Conservation (phyloP, 78 protist species). For the Dictyostelium intermedium region DNA sequence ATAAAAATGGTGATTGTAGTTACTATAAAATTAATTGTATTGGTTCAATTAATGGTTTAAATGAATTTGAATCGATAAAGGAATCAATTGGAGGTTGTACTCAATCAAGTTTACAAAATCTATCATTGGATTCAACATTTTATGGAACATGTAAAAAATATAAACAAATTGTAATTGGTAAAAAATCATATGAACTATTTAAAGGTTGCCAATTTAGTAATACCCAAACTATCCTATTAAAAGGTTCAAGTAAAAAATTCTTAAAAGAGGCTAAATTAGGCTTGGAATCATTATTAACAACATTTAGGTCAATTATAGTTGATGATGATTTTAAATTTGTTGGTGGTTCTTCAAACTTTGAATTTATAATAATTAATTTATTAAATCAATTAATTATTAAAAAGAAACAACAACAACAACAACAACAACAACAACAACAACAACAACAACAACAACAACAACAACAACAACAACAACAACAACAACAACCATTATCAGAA, state of each 20-base stretch:
- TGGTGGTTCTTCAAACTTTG: constrained; percentile 11
- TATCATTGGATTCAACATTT: neutral
- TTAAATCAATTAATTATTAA: neutral
- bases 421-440: too few species aligned
- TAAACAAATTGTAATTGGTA: constrained; percentile 4
- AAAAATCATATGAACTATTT: constrained; percentile 25
- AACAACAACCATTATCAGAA: neutral
- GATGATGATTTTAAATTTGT: neutral
- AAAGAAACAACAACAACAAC: neutral
- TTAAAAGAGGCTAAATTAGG: constrained; percentile 32
- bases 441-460: neutral
- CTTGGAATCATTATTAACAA: neutral
- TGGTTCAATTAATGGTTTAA: neutral
- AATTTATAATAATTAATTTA: neutral
- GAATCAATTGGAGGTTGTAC: constrained; percentile 22
- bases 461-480: neutral
- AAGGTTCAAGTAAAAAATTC: neutral
- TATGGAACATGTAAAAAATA: constrained; percentile 25
- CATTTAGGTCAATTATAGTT: neutral
- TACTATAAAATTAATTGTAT: neutral
- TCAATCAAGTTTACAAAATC: neutral
- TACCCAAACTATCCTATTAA: neutral
- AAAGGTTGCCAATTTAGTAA: neutral
- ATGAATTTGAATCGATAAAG: neutral
- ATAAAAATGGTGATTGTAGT: constrained; percentile 14